These are phyloP conservation scores for Curvularia lunata DNA, from an alignment of 2,329 filamentous ascomycete genomes.

Conservation along the genomic window DNA sequence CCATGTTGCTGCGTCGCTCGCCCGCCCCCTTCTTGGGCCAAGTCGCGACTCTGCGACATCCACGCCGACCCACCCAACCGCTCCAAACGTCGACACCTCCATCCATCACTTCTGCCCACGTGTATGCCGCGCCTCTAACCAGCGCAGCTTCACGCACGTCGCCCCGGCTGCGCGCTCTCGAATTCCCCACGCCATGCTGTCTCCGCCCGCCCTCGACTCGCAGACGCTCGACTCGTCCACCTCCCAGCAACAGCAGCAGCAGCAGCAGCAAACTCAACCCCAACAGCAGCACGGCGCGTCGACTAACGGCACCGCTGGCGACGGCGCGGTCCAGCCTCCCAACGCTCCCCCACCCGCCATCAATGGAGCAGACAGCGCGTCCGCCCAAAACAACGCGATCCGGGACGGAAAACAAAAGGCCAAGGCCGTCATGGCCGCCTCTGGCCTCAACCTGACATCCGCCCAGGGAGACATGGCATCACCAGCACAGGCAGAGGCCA, in stretches of 20 bases:
- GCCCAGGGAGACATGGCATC: constrained; percentile 39
- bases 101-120: constrained; percentile 21
- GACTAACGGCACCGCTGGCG: constrained; percentile 39
- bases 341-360: constrained; percentile 32
- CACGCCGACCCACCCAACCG: constrained; percentile 25
- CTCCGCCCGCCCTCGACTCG: constrained; percentile 39
- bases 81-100: constrained; percentile 17
- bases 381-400: constrained; percentile 54
- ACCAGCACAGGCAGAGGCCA: constrained; percentile 44
- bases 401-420: constrained; percentile 66
- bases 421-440: constrained; percentile 63
- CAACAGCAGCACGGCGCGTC: constrained; percentile 42
- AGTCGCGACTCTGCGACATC: constrained; percentile 37
- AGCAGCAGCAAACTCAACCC: constrained; percentile 13
- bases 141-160: constrained; percentile 38
- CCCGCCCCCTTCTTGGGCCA: constrained; percentile 30
- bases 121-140: constrained; percentile 40
- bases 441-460: constrained; percentile 50
- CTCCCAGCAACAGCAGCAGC: constrained; percentile 28
- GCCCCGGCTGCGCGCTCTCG: constrained; percentile 37
- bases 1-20: constrained; percentile 25
- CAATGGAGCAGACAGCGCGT: constrained; percentile 37
- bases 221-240: constrained; percentile 30
- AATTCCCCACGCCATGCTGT: constrained; percentile 44
- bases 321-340: constrained; percentile 45